A percentile compares a stretch with the other conserved stretches of the same genome.
Evolutionary conservation across 306 rosid genomes (phyloP).

Genomic region (Pterocarpus macrocarpus): DNA sequence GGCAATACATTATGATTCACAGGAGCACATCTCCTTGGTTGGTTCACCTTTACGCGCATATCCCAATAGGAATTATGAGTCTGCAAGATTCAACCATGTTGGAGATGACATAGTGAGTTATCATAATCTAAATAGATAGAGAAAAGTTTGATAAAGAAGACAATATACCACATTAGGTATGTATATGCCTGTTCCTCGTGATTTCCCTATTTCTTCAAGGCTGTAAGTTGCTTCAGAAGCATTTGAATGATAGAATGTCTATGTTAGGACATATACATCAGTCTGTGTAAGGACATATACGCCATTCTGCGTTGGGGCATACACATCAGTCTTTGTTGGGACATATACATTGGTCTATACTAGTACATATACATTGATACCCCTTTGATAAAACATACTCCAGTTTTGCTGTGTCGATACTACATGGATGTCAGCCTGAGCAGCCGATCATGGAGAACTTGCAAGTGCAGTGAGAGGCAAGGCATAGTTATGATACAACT

Average conservation of each 20-base stretch:
- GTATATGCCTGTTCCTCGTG: constrained; percentile 80
- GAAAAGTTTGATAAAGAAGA: constrained; percentile 11
- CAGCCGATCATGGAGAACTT: constrained; percentile 41
- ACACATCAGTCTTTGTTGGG: constrained; percentile 39
- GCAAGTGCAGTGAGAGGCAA: constrained; percentile 36
- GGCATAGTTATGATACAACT: constrained; percentile 29
- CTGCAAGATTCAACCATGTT: constrained; percentile 51
- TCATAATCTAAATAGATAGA: constrained; percentile 18
- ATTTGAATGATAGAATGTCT: constrained; percentile 42
- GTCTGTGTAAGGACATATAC: not conserved
- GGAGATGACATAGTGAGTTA: constrained; percentile 31
- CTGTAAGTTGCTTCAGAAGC: constrained; percentile 41
- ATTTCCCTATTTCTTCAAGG: constrained; percentile 45
- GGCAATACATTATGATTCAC: not conserved
- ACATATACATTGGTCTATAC: constrained; percentile 29
- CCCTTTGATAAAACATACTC: constrained; percentile 43
- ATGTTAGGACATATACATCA: constrained; percentile 39
- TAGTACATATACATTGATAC: constrained; percentile 41
- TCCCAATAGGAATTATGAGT: constrained; percentile 42
- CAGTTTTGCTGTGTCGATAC: constrained; percentile 43
- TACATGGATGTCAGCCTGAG: constrained; percentile 50
- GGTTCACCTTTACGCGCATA: constrained; percentile 20
- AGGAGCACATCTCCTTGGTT: constrained; percentile 35
- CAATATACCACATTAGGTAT: constrained; percentile 69
- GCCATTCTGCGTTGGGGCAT: constrained; percentile 14